Evolutionary conservation across 148 eudicot species (phyloP), one percentile per base, ranked within the genome.

Genomic region (Rhododendron ferrugineum): DNA sequence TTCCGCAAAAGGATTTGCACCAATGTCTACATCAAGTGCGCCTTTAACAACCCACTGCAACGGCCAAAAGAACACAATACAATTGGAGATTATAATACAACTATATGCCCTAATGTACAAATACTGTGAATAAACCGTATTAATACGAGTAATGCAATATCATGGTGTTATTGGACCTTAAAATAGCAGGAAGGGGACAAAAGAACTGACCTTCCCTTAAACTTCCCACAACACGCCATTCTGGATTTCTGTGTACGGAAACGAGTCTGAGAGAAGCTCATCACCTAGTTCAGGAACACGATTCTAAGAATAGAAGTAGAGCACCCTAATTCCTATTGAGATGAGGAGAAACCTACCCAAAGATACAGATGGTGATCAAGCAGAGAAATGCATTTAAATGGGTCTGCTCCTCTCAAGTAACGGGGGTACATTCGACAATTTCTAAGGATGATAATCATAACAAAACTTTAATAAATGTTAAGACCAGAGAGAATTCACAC

Each of bases 1-100:
- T 85, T 96, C 98, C 18, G 98, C 96, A 73, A 98, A 96, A 82
- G 98, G 98, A 83, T 96, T 96, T 79, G 96, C 98, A 87, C 98
- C 98, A 81, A 96, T 93, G 84, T 94, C 90, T 18, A 96, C 93
- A 70, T 92, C 94, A 73, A 94, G 89, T 23, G 95, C 91, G 20
- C 96, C 98, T 73, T 87, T 76, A 23, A 93, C 92, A 47, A 93
- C 94, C 98, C 98, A 96, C 98, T 96, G 91, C 85, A 89, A 66
- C 23, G 10, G 6, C 64, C 52, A 10, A 20, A n/a, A 22, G 40
- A 37, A 40, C 20, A 4, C 68, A 82, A 64, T 10, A 28, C n/a
- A 82, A 82, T 11, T 40, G 3, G 44, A 44, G 37, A 13, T 46
- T 22, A 34, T 26, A 66, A 5, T 5, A 11, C 23, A 46, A 1